Percentiles rank a stretch among this genome's conserved stretches.
phyloP scores from a whole-genome alignment of 2,329 filamentous ascomycete genomes.

The Diatrype stigma region DNA sequence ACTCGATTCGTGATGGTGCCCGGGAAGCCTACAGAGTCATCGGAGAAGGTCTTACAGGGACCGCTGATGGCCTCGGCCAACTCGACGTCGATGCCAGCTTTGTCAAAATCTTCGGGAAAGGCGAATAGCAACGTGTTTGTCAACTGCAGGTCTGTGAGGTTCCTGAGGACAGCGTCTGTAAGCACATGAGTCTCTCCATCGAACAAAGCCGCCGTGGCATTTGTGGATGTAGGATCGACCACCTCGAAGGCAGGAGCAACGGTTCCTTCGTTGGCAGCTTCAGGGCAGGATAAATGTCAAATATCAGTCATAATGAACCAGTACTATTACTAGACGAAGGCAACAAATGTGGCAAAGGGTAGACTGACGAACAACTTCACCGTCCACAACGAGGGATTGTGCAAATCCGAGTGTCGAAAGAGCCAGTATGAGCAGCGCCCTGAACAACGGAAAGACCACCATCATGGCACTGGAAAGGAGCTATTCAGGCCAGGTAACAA shows the following conservation, averaged over 20 bases:
- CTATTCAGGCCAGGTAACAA: neutral
- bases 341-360: constrained; percentile 7
- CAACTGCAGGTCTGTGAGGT: constrained; percentile 20
- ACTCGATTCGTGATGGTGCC: constrained; percentile 18
- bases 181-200: constrained; percentile 22
- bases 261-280: constrained; percentile 21
- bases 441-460: constrained; percentile 10
- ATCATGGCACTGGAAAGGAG: constrained; percentile 8
- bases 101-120: constrained; percentile 13
- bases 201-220: constrained; percentile 23
- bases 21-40: constrained; percentile 21
- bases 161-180: constrained; percentile 21
- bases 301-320: neutral
- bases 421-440: constrained; percentile 11
- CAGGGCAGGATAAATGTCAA: constrained; percentile 1
- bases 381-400: constrained; percentile 23
- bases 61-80: constrained; percentile 7
- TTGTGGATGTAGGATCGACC: constrained; percentile 19
- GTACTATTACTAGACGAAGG: neutral
- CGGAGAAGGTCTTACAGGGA: constrained; percentile 23
- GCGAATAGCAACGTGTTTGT: constrained; percentile 20
- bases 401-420: constrained; percentile 9
- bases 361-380: constrained; percentile 23
- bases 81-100: neutral
- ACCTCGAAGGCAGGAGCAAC: constrained; percentile 21